Percentiles rank a stretch among this genome's conserved stretches.
Conservation (phyloP, 176 grass and related monocot genomes). For the Cenchrus purpureus region DNA sequence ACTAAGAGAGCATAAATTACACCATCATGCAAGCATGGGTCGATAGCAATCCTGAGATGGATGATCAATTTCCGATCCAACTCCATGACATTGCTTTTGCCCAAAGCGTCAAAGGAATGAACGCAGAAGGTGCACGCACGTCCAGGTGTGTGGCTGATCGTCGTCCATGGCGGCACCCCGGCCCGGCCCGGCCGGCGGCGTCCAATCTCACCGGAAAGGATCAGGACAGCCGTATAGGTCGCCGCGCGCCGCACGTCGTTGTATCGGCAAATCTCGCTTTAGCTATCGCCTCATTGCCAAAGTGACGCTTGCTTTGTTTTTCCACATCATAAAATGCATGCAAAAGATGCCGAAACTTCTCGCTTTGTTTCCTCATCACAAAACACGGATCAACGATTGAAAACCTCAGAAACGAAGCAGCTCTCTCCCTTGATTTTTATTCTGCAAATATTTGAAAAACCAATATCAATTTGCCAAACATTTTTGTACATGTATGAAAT, state of each 20-base stretch:
- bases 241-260: background rate
- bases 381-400: too few relatives aligned
- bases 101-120: background rate
- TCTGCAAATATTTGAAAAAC: background rate
- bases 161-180: background rate
- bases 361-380: background rate
- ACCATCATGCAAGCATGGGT: slow-evolving; percentile 19
- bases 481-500: background rate
- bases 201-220: background rate
- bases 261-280: background rate
- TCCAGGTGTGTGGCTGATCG: background rate
- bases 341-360: background rate
- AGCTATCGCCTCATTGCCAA: background rate
- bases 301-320: background rate
- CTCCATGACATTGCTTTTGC: background rate
- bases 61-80: background rate
- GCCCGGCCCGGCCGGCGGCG: background rate
- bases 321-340: too few relatives aligned
- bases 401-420: background rate
- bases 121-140: background rate
- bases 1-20: background rate
- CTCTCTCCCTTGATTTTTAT: background rate
- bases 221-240: background rate
- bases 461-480: background rate
- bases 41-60: background rate